Evolutionary conservation across 192 early-diverging fungal species (phyloP), one percentile per base, ranked within the genome.

Genomic region (Coemansia sp.): DNA sequence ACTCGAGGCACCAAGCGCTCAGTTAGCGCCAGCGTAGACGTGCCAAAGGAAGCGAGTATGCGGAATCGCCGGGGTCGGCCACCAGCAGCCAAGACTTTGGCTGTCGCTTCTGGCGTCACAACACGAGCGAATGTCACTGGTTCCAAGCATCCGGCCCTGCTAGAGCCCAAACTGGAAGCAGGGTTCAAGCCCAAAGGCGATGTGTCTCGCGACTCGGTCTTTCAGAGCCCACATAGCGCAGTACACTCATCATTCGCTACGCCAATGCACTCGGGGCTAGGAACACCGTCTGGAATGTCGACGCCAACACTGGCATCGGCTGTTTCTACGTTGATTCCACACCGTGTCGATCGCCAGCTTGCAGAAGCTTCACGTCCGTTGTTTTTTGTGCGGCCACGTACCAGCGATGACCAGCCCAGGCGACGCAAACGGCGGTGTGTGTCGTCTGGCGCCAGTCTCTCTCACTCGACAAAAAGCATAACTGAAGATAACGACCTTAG

Each of bases 311-410:
- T 47, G 10, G 29, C 64, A 15, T 16, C 57, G 27, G 38, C 72
- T 20, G 42, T 59, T 29, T 72, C 75, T 2, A 42, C 74, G 18
- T 49, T 78, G 38, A 40, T 77, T 7, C 77, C 81, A 15, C 78
- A 85, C 65, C 78, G 82, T 15, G 82, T 85, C 16, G 82, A 85
- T 43, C 71, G 82, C 20, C 82, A 85, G 71, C 49, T 85, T 51
- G 78, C 78, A 6, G 77, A 68, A 16, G 70, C 68, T 6, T 51
- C 77, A 13, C 82, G 82, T 1, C 82, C 82, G 24, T 70, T 85
- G 33, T 52, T 85, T 36, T 85, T 85, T 66, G 82, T 80, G 44
- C 82, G 82, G 12, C 82, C 82, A 7, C 72, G 63, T 9, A 40
- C 59, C 64, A 77, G 71, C 47, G 68, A 67, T 13, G 75, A 55